Evolutionary conservation across 345 rosid genomes (phyloP), one percentile per base, ranked within the genome.

Genomic region (Populus nigra): DNA sequence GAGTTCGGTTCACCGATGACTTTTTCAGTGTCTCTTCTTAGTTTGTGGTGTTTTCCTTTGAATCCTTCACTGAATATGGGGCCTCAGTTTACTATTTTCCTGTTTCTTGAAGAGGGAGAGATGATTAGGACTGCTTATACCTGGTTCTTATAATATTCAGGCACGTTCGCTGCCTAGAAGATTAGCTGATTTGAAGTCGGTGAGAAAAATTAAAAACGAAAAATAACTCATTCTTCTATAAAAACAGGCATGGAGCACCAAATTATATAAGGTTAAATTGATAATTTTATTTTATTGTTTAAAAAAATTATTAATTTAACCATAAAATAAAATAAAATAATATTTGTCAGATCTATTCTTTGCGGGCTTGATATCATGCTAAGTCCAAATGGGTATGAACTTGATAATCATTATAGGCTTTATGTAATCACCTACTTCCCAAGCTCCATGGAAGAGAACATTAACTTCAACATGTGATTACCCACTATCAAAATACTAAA

Each of bases 61-160:
- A 82, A 80, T 81, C 79, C 50, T 86, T 84, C 87, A 81, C 81
- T 76, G 75, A 73, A 77, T 35, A 78, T 71, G 83, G 80, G 79
- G 35, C 76, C 43, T 68, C 25, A 9, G n/a, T 25, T 16, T 77
- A 2, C 62, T 45, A 10, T 62, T 35, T 65, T 38, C 36, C 17
- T 68, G 67, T 16, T 39, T 39, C 15, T 35, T 66, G 69, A 23
- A 53, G 72, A 41, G 49, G 49, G 13, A 31, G 69, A 7, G 69
- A 41, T 57, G 29, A 57, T 12, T 10, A 12, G 0, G 1, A 4
- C 47, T 27, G 4, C 23, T 8, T 15, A 25, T 73, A 73, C 20
- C 2, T 63, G 0, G 63, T 57, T n/a, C 63, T 3, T 2, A 57
- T n/a, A n/a, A 3, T 57, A 8, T 9, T 57, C 62, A 57, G 9